Base-by-base conservation (phyloP, 139 green algal genomes). In the Tetradesmus obliquus region DNA sequence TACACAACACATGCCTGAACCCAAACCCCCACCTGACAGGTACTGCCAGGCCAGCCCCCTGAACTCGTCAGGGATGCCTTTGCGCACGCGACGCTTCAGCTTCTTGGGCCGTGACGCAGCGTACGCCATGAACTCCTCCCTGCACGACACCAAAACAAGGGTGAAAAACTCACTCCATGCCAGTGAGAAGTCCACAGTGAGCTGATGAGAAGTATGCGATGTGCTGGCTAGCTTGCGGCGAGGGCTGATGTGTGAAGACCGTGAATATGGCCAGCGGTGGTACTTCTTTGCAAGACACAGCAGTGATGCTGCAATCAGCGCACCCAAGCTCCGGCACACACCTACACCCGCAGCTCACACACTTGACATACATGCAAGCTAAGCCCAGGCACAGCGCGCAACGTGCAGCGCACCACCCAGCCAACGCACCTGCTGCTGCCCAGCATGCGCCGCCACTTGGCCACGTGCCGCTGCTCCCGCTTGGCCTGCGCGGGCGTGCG, bases 41-140 rank as follows among this genome's bases (percentile, higher is more conserved):
- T 94, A 66, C 86, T 97, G 94, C 96, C 96, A 98, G 6, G 92
- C 94, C 55, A 97, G 83, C 0, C 95, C 94, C 6, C 96, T 82
- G 5, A 97, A 88, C 82, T 93, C 81, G 79, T 97, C 94, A 6
- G 95, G 96, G 1, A 98, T 94, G 62, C 96, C 96, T 92, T 97
- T 97, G 57, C 95, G 92, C 22, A 96, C 93, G 3, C 95, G 94
- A 55, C 88, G 84, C 92, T 97, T 97, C 20, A 97, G 79, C 86
- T 95, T 96, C 66, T 81, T 90, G 8, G 93, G 92, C 53, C 94
- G 81, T 8, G 57, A 66, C 3, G 24, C 83, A 22, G 91, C 15
- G 79, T 95, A 97, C 6, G 66, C 74, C 57, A 91, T 88, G 62
- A 96, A 94, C 7, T 92, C 90, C 3, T 82, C 72, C 5, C 93